These are phyloP conservation scores for Pholiota molesta DNA, from an alignment of 768 basidiomycete species.

Conservation along the genomic window DNA sequence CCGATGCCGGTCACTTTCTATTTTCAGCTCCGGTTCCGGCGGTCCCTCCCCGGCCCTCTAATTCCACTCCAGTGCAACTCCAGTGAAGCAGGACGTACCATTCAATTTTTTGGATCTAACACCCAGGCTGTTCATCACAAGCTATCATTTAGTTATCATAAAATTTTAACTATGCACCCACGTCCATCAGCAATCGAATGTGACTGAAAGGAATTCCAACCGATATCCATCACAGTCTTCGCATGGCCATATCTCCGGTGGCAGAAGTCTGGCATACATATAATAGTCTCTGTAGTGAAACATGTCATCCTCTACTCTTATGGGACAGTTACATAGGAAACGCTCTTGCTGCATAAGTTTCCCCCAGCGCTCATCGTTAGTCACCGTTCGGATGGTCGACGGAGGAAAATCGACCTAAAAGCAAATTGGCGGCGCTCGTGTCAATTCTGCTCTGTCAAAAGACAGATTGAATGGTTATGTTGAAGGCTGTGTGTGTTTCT, in stretches of 20 bases:
- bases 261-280: not conserved
- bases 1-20: constrained; percentile 2
- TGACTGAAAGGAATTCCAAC: not conserved
- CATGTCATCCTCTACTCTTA: too few species aligned
- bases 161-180: not conserved
- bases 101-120: not conserved
- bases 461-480: too few species aligned
- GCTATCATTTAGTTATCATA: not conserved
- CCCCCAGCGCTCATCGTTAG: not conserved
- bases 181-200: not conserved
- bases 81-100: not conserved
- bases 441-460: too few species aligned
- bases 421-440: too few species aligned
- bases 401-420: too few species aligned
- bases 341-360: not conserved
- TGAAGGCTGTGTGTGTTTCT: too few species aligned
- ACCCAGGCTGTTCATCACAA: not conserved
- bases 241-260: not conserved
- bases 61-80: too few species aligned
- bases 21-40: not conserved
- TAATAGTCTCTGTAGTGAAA: too few species aligned
- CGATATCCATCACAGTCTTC: not conserved
- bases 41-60: not conserved
- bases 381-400: too few species aligned
- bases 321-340: too few species aligned